Base-by-base conservation (phyloP, 202 grass and related monocot genomes). In the Musa balbisiana region DNA sequence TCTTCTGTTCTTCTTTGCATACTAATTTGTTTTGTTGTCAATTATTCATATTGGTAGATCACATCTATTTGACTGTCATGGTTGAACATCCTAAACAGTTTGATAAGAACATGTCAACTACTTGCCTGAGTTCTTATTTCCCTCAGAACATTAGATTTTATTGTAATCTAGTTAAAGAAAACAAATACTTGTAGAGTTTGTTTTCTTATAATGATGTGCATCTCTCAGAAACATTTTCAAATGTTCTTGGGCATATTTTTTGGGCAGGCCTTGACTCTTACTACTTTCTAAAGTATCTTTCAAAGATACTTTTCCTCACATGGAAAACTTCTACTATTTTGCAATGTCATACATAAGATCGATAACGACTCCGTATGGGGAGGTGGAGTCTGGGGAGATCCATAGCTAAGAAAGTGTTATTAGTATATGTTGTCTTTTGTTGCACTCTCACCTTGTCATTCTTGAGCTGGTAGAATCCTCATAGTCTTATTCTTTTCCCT, bases 401-500 rank as follows among this genome's bases (percentile, higher is more conserved):
- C 9, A 62, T 1, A 53, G 8, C 75, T 78, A 50, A n/a, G 13
- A 75, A 54, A 78, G 67, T 13, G 14, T 50, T 17, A 14, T 67
- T 27, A 17, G 17, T 67, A 16, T 67, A 53, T 67, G 9, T 11
- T 66, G 6, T 67, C 23, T 29, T 53, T 29, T 78, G 25, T 67
- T 26, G 53, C 51, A 65, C 16, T 64, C 25, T 12, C 21, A 66
- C 49, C 75, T 52, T 17, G 67, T 60, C 24, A 77, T 73, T 67
- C 66, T 67, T 63, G 64, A 49, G 21, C 17, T 75, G 23, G 67
- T 83, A 49, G 11, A 21, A 17, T 59, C 67, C 33, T 74, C 5
- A 16, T 81, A 51, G 81, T 59, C 33, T 55, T 55, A 20, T 21
- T 67, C 53, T 55, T 89, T 15, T 79, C 9, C 22, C 17, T 72